These are phyloP conservation scores for Chenopodium formosanum DNA, from an alignment of 148 eudicot genomes.

Conservation along the genomic window DNA sequence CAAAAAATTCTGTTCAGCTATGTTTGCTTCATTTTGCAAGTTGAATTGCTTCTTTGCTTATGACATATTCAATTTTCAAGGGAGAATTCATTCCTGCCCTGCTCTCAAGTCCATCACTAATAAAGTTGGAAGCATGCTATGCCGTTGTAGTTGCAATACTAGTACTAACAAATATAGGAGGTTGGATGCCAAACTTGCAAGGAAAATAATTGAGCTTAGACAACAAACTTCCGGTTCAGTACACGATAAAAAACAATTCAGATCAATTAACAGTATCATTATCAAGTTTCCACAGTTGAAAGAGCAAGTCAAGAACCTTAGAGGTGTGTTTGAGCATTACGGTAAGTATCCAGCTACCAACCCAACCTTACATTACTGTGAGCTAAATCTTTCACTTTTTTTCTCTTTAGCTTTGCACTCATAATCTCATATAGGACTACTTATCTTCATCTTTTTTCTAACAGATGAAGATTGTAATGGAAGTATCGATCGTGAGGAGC, in stretches of 20 bases:
- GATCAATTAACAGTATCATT: constrained; percentile 59
- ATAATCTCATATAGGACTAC: not conserved
- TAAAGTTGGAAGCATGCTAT: constrained; percentile 48
- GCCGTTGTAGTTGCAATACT: constrained; percentile 26
- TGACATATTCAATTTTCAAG: constrained; percentile 26
- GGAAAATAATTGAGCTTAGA: constrained; percentile 56
- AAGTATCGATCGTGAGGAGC: constrained; percentile 51
- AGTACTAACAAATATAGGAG: constrained; percentile 44
- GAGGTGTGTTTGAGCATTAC: constrained; percentile 46
- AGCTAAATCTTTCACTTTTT: not conserved
- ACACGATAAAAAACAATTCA: constrained; percentile 35
- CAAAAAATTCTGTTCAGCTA: not conserved
- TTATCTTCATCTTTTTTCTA: not conserved
- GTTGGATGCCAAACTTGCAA: constrained; percentile 50
- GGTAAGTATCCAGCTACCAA: constrained; percentile 43
- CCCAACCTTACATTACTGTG: not conserved
- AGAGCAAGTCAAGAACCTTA: constrained; percentile 56
- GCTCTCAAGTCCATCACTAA: constrained; percentile 41
- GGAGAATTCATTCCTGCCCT: constrained; percentile 37
- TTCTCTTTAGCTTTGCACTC: not conserved
- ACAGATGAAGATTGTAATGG: constrained; percentile 60
- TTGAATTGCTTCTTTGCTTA: not conserved
- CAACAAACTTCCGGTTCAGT: constrained; percentile 29
- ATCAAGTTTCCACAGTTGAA: constrained; percentile 63
- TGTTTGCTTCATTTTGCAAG: not conserved